phyloP scores from a whole-genome alignment of 768 basidiomycete genomes.

The Tubosaeta sp. region DNA sequence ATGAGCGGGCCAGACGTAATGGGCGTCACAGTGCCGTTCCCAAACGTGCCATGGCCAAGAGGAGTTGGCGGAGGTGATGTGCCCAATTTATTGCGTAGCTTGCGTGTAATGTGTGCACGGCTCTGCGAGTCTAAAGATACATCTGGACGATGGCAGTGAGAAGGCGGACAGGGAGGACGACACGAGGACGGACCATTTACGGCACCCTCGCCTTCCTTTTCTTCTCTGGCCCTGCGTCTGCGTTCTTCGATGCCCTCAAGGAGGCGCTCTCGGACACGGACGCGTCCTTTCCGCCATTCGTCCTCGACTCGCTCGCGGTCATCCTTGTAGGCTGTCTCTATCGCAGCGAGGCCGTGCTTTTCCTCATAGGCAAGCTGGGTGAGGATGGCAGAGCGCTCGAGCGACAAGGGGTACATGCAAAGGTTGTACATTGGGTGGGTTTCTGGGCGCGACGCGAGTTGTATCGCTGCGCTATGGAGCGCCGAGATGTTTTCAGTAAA shows the following conservation, averaged over 20 bases:
- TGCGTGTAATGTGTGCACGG: constrained; percentile 77
- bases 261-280: constrained; percentile 70
- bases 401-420: constrained; percentile 65
- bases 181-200: constrained; percentile 48
- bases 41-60: constrained; percentile 37
- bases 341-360: constrained; percentile 60
- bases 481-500: constrained; percentile 59
- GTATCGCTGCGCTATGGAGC: constrained; percentile 54
- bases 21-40: constrained; percentile 45
- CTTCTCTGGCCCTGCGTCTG: constrained; percentile 71
- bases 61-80: constrained; percentile 79
- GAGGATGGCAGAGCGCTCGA: constrained; percentile 74
- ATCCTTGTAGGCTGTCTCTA: constrained; percentile 69
- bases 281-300: constrained; percentile 65
- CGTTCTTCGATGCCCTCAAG: constrained; percentile 85
- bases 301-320: constrained; percentile 78
- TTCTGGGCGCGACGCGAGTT: constrained; percentile 68
- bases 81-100: constrained; percentile 76
- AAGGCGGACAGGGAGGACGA: constrained; percentile 1
- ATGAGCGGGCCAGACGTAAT: constrained; percentile 66
- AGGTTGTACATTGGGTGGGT: constrained; percentile 61
- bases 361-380: constrained; percentile 65
- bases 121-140: constrained; percentile 71
- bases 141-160: constrained; percentile 41
- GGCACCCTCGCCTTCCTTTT: constrained; percentile 87